Evolutionary conservation across 2,329 filamentous ascomycete species (phyloP), one percentile per base, ranked within the genome.

Genomic region (Pyrenochaeta sp.): DNA sequence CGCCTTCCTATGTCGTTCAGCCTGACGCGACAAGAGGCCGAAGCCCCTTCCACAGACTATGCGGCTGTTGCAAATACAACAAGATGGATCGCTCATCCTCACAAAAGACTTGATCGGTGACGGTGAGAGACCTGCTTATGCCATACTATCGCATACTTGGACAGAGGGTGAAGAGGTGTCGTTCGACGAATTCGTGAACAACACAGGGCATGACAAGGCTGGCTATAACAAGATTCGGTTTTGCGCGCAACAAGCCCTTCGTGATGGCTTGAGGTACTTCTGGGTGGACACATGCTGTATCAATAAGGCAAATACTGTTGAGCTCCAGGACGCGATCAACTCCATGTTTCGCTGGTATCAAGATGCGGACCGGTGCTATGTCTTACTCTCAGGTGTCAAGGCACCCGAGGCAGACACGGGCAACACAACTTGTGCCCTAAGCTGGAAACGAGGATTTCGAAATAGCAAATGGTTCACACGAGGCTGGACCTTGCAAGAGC

Each of bases 401-500:
- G 51, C 11, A 52, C 51, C 1, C 14, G 57, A 23, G 42, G 32
- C 1, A 18, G 44, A 15, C 37, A 31, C 12, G 15, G 41, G 5
- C 15, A 11, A 4, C 12, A 11, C 32, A 5, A 17, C 32, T 35
- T 4, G 32, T 35, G 32, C 32, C 4, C 32, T 14, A 12, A 11
- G 5, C 5, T 60, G 54, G 55, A n/a, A 40, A 5, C 2, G 9
- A 4, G 49, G 49, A 0, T 63, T 66, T 12, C 23, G 2, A 5
- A 10, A 10, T 10, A 64, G 61, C 33, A 56, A 50, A 20, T 66
- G 61, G 58, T 64, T 64, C n/a, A 60, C 35, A 0, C 45, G 59
- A 52, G 61, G 61, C 30, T 66, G 61, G 63, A 64, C 63, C 0
- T 48, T 66, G 0, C 61, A 66, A 7, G 61, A 66, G 9, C 59